A percentile compares a stretch with the other conserved stretches of the same genome.
These are phyloP conservation scores for Coemansia sp. DNA, from an alignment of 192 early-diverging fungal species.

Conservation along the genomic window DNA sequence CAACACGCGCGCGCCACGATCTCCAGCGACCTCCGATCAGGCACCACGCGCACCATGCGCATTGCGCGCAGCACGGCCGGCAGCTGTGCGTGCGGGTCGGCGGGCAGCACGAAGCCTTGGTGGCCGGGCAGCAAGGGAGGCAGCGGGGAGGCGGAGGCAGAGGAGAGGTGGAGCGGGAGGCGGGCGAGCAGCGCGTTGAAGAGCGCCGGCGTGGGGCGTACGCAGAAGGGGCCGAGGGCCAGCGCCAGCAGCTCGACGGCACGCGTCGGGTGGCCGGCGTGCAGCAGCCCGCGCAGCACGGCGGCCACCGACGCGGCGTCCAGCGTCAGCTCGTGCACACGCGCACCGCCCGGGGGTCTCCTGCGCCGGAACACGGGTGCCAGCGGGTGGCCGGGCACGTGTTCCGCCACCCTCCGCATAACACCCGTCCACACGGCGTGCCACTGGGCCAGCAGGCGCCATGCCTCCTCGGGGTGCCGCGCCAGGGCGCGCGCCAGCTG, in stretches of 20 bases:
- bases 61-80: conserved; percentile 30
- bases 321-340: conserved; percentile 45
- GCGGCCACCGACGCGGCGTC: conserved; percentile 15
- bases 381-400: conserved; percentile 13
- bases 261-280: conserved; percentile 3
- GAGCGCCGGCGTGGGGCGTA: conserved; percentile 17
- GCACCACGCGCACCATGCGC: conserved; percentile 21
- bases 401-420: conserved; percentile 23
- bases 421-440: conserved; percentile 25
- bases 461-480: not conserved
- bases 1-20: conserved; percentile 26
- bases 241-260: conserved; percentile 28
- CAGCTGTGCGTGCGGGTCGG: not conserved
- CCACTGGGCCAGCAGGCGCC: conserved; percentile 30
- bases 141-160: not conserved
- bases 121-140: conserved; percentile 4
- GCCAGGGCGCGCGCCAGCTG: conserved; percentile 8
- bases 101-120: conserved; percentile 4
- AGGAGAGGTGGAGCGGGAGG: not conserved
- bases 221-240: conserved; percentile 32
- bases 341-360: conserved; percentile 20
- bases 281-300: conserved; percentile 14
- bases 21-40: conserved; percentile 25
- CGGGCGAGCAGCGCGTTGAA: conserved; percentile 34
- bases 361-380: conserved; percentile 34